Conservation (phyloP, 768 basidiomycete species). For the Boletus pseudopeckii region DNA sequence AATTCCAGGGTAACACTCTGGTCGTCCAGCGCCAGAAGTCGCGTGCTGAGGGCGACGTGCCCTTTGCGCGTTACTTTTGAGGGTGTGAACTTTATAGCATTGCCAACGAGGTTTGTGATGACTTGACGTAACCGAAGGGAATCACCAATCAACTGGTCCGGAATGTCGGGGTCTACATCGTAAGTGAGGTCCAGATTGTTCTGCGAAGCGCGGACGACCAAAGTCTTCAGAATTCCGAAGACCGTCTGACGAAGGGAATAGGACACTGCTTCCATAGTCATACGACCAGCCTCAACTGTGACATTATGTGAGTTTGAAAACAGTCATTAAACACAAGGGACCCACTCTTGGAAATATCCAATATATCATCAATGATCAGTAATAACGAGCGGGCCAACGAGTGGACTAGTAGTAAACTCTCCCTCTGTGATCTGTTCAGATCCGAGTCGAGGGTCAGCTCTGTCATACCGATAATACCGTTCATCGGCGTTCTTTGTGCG, state of each 20-base stretch:
- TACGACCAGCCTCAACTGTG: constrained; percentile 94
- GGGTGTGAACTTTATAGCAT: constrained; percentile 97
- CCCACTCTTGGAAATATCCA: constrained; percentile 99
- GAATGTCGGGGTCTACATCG: constrained; percentile 92
- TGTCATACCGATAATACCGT: constrained; percentile 99
- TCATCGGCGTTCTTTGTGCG: constrained; percentile 89
- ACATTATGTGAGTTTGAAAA: constrained; percentile 9
- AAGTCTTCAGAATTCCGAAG: constrained; percentile 95
- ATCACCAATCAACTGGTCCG: constrained; percentile 96
- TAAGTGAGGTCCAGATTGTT: constrained; percentile 95
- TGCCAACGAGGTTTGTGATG: constrained; percentile 92
- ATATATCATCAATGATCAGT: constrained; percentile 97
- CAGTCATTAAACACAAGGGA: constrained; percentile 15
- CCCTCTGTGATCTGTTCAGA: constrained; percentile 88
- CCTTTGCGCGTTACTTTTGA: constrained; percentile 76
- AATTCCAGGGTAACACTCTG: constrained; percentile 90
- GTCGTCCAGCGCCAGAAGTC: constrained; percentile 75
- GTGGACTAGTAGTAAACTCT: constrained; percentile 93
- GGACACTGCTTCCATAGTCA: constrained; percentile 99
- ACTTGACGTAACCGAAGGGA: constrained; percentile 92
- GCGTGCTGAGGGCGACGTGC: constrained; percentile 84
- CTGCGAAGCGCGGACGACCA: constrained; percentile 96
- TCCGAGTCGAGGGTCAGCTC: constrained; percentile 96
- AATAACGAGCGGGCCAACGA: constrained; percentile 89
- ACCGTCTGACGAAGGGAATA: constrained; percentile 97